Evolutionary conservation across 805 yeast species (phyloP).

Genomic region (Diddensiella santjacobensis): DNA sequence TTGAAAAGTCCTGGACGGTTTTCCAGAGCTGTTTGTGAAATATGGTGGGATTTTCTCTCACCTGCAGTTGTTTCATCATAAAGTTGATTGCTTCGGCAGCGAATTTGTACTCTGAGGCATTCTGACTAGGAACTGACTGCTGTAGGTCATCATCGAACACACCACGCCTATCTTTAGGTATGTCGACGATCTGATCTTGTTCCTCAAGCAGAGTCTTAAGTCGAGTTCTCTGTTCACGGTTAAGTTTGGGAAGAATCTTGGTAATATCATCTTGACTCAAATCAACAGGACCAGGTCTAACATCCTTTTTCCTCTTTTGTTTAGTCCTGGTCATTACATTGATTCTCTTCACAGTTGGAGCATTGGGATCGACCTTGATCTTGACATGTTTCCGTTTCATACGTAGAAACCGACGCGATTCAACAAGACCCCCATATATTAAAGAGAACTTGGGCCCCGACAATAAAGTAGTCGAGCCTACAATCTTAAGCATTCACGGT

Average conservation of each 20-base stretch:
- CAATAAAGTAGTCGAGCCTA: no score
- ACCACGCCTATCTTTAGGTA: not conserved
- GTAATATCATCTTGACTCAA: not conserved
- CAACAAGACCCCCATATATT: no score
- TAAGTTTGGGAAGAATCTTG: not conserved
- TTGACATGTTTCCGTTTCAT: not conserved
- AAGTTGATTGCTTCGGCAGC: not conserved
- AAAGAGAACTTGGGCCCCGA: no score
- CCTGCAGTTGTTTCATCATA: not conserved
- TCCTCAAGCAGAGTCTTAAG: no score
- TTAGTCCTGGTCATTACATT: not conserved
- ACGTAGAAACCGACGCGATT: not conserved
- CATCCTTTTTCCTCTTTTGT: not conserved
- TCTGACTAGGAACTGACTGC: not conserved
- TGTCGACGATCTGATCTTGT: not conserved
- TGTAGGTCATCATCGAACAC: not conserved
- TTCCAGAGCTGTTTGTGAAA: slow-evolving; percentile 15
- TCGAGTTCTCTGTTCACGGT: not conserved
- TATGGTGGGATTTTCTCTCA: slow-evolving; percentile 4
- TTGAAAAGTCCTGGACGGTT: slow-evolving; percentile 9
- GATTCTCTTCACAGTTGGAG: not conserved
- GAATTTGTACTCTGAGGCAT: not conserved
- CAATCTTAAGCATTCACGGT: no score
- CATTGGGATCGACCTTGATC: not conserved
- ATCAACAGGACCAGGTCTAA: not conserved